These are phyloP conservation scores for Paecilomyces variotii DNA, from an alignment of 2,329 filamentous ascomycete genomes.

Conservation along the genomic window DNA sequence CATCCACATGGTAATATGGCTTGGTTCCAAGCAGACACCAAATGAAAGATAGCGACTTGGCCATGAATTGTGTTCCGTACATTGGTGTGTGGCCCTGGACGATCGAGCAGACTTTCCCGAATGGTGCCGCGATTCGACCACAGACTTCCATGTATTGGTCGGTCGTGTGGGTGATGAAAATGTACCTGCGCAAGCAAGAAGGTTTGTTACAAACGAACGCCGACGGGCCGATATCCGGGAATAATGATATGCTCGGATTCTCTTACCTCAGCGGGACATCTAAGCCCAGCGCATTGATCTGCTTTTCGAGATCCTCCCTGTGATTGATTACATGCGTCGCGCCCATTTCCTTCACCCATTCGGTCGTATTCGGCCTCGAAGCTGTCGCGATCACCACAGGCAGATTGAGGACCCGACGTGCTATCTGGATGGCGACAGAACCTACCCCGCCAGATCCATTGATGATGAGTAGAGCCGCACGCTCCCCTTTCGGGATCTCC, in stretches of 20 bases:
- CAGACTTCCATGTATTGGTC: conserved; percentile 34
- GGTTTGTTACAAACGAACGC: conserved; percentile 4
- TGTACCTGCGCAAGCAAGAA: conserved; percentile 33
- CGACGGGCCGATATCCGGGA: neutral
- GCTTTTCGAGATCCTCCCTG: conserved; percentile 21
- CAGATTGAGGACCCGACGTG: conserved; percentile 29
- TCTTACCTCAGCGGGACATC: neutral
- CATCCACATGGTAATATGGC: conserved; percentile 30
- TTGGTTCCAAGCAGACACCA: conserved; percentile 38
- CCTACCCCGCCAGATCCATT: conserved; percentile 42
- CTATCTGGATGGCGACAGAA: conserved; percentile 38
- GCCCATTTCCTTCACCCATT: conserved; percentile 34
- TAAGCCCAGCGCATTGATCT: neutral
- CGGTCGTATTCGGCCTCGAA: conserved; percentile 32
- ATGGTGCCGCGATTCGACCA: conserved; percentile 33
- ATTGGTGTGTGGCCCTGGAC: conserved; percentile 37
- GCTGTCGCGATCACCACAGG: conserved; percentile 39
- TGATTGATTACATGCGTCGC: conserved; percentile 40
- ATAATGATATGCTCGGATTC: neutral
- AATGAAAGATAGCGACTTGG: conserved; percentile 36
- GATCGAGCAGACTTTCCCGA: conserved; percentile 40
- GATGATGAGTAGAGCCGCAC: conserved; percentile 37
- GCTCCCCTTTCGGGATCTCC: conserved; percentile 30
- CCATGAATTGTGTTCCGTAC: conserved; percentile 41
- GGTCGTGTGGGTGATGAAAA: conserved; percentile 36